Base-by-base conservation (phyloP, 75 land plant genomes). In the Selaginella tamariscina region DNA sequence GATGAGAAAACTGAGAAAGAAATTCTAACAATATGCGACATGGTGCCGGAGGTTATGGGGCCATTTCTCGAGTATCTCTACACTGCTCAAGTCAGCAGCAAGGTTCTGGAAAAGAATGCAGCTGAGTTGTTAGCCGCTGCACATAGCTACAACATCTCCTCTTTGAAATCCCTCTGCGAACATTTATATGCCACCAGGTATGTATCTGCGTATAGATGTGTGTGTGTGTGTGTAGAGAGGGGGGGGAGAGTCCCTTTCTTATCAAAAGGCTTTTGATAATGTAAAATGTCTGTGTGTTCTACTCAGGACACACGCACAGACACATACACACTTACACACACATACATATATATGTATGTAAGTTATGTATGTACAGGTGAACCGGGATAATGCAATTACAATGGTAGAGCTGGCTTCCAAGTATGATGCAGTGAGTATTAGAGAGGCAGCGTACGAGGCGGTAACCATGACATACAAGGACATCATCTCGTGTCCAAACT, bases 361-460 rank as follows among this genome's bases (percentile, higher is more conserved):
- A n/a, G n/a, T n/a, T n/a, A 31, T 66, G 26, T 31, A 27, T 2
- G 20, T 32, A 27, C 68, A 32, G 30, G 33, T 66, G 33, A 31
- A 32, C 33, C 30, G 33, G 1, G 68, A 66, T 13, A 66, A 66
- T 32, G 68, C 32, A 1, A 39, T 66, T 1, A 24, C 68, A 2
- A 66, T 66, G 68, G 32, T 66, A 11, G 68, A 66, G 39, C n/a
- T 66, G 2, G 68, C 68, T 21, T 66, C 24, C 68, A 66, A 66
- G 33, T 31, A 20, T 32, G 39, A 66, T n/a, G 68, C 68, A 1
- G 33, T 2, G 26, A 31, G 9, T 21, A 31, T 66, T 22, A 30
- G 32, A 66, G 68, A 66, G 44, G 33, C 68, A 30, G 68, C 68
- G n/a, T 66, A 31, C 33, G 33, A 66, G 20, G 68, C 32, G 68